A percentile compares a stretch with the other conserved stretches of the same genome.
Evolutionary conservation across 805 yeast species (phyloP).

Genomic region (Ogataea chonburiensis): DNA sequence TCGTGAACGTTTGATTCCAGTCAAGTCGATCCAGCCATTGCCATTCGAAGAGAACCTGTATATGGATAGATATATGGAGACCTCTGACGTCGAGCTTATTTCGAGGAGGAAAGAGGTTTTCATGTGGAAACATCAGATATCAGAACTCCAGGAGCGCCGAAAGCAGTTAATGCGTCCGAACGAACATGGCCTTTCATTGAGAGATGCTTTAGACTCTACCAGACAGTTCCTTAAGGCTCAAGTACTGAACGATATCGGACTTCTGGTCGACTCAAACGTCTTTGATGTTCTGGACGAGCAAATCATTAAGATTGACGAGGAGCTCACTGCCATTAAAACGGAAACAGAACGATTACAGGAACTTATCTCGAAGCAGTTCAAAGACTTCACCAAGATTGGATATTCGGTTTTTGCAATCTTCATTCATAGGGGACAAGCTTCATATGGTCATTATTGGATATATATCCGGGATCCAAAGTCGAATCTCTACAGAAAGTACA

Average conservation of each 20-base stretch:
- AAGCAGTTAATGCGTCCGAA: constrained; percentile 43
- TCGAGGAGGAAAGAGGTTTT: constrained; percentile 54
- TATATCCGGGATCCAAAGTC: constrained; percentile 76
- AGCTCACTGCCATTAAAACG: constrained; percentile 39
- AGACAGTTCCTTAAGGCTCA: constrained; percentile 52
- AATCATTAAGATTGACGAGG: constrained; percentile 45
- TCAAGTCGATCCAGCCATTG: constrained; percentile 78
- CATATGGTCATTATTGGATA: constrained; percentile 96
- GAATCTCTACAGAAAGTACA: constrained; percentile 79
- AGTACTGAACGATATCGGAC: constrained; percentile 34
- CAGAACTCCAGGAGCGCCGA: constrained; percentile 42
- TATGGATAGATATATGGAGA: constrained; percentile 84
- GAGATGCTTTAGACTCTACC: constrained; percentile 56
- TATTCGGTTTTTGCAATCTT: constrained; percentile 88
- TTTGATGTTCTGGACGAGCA: constrained; percentile 47
- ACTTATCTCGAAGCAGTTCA: constrained; percentile 59
- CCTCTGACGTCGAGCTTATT: constrained; percentile 55
- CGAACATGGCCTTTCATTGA: constrained; percentile 48
- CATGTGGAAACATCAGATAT: constrained; percentile 59
- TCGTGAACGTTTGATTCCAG: constrained; percentile 65
- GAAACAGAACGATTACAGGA: constrained; percentile 45
- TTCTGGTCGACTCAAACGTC: constrained; percentile 45
- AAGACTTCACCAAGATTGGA: constrained; percentile 58
- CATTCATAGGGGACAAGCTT: constrained; percentile 93
- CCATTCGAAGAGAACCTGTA: constrained; percentile 76